Percentiles rank a stretch among this genome's conserved stretches.
phyloP scores from a whole-genome alignment of 2,329 filamentous ascomycete genomes.

The Myriangium duriaei region DNA sequence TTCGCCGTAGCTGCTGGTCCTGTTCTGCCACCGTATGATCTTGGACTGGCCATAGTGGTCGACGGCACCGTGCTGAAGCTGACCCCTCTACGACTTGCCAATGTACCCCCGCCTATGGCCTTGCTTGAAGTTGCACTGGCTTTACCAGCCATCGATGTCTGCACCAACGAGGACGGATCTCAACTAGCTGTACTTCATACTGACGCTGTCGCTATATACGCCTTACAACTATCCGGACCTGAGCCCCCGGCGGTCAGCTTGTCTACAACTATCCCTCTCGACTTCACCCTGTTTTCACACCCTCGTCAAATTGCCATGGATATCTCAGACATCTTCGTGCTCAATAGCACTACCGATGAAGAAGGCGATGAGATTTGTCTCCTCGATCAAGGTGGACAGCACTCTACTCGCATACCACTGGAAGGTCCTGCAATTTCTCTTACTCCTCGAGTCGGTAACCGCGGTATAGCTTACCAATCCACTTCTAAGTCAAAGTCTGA shows the following conservation, averaged over 20 bases:
- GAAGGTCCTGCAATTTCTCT: not conserved
- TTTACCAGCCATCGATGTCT: slow-evolving; percentile 58
- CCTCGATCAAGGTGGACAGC: not conserved
- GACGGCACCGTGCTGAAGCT: slow-evolving; percentile 73
- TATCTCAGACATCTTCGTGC: slow-evolving; percentile 25
- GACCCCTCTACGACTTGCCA: slow-evolving; percentile 72
- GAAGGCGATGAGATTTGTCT: slow-evolving; percentile 14
- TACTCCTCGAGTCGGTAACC: slow-evolving; percentile 10
- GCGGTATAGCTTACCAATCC: slow-evolving; percentile 16
- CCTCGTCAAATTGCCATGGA: slow-evolving; percentile 37
- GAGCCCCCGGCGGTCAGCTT: slow-evolving; percentile 20
- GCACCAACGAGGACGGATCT: slow-evolving; percentile 53
- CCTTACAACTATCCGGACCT: slow-evolving; percentile 52
- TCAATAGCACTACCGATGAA: slow-evolving; percentile 15
- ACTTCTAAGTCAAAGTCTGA: slow-evolving; percentile 3
- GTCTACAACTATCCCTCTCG: slow-evolving; percentile 23
- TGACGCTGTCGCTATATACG: slow-evolving; percentile 53
- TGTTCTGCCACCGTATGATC: slow-evolving; percentile 57
- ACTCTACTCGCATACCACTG: not conserved
- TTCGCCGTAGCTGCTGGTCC: slow-evolving; percentile 59
- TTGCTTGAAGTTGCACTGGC: slow-evolving; percentile 57
- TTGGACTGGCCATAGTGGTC: slow-evolving; percentile 68
- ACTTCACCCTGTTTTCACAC: slow-evolving; percentile 4
- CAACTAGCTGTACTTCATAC: slow-evolving; percentile 62
- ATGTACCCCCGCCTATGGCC: slow-evolving; percentile 87